These are phyloP conservation scores for Stramenopiles sp. DNA, from an alignment of 352 stramenopile species.

Conservation along the genomic window DNA sequence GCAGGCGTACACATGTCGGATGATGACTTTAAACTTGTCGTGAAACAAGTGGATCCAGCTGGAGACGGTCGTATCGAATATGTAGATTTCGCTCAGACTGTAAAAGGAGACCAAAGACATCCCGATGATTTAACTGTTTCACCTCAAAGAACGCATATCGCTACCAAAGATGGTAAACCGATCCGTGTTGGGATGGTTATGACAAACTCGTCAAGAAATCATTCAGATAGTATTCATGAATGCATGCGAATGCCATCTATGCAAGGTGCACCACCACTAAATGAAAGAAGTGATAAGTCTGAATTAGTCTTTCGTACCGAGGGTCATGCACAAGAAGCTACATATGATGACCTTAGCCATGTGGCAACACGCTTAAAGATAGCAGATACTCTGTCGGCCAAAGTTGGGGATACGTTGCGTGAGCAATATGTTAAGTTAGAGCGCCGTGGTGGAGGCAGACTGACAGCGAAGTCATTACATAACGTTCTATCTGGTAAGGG, in stretches of 20 bases:
- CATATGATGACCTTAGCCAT: neutral
- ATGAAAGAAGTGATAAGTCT: neutral
- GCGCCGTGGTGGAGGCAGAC: neutral
- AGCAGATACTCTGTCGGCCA: neutral
- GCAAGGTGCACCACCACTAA: neutral
- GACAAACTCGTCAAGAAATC: neutral
- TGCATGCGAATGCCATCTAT: neutral
- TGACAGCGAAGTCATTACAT: neutral
- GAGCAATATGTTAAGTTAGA: neutral
- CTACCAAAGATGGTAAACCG: neutral
- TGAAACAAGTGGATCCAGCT: neutral
- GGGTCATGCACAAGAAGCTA: neutral
- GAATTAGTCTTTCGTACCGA: neutral
- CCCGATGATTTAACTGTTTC: neutral
- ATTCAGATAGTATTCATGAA: neutral
- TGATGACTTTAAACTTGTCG: neutral
- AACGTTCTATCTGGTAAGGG: neutral
- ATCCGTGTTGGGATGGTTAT: neutral
- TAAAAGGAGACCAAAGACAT: neutral
- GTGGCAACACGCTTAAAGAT: neutral
- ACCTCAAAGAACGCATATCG: neutral
- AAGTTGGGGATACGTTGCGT: neutral
- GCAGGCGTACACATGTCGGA: neutral
- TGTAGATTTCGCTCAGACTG: neutral
- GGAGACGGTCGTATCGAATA: neutral